Percentiles rank a stretch among this genome's conserved stretches.
Evolutionary conservation across 441 rosid species (phyloP).

Genomic region (Adansonia rubrostipa): DNA sequence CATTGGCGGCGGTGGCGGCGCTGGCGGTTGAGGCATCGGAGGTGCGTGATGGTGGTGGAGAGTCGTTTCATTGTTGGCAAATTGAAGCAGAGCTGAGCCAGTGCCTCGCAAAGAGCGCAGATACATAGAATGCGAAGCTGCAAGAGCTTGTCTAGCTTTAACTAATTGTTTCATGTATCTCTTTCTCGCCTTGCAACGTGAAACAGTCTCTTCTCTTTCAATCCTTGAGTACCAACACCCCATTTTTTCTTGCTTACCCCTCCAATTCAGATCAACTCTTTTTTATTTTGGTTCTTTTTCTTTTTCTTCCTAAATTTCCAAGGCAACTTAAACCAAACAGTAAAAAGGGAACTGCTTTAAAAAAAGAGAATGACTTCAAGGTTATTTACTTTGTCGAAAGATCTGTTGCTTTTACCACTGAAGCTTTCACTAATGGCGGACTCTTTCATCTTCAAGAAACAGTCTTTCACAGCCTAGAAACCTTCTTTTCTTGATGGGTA

Average conservation of each 20-base stretch:
- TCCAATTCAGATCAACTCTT: conserved; percentile 13
- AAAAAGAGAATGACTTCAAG: conserved; percentile 15
- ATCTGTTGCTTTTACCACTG: conserved; percentile 25
- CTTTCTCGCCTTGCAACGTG: conserved; percentile 89
- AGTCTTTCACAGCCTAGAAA: neutral
- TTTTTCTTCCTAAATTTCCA: neutral
- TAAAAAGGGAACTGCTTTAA: conserved; percentile 26
- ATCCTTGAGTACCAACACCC: conserved; percentile 85
- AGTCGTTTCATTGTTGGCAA: conserved; percentile 70
- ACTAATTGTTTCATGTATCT: conserved; percentile 82
- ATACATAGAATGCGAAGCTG: conserved; percentile 84
- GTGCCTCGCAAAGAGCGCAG: conserved; percentile 82
- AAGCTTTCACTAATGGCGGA: conserved; percentile 28
- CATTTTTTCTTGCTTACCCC: conserved; percentile 46
- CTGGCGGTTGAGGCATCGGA: conserved; percentile 38
- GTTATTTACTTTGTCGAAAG: conserved; percentile 15
- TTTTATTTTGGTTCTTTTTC: neutral
- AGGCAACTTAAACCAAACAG: conserved; percentile 1
- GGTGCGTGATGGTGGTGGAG: conserved; percentile 62
- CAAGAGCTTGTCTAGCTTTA: conserved; percentile 73
- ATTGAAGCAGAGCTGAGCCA: conserved; percentile 78
- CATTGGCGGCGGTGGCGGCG: conserved; percentile 43
- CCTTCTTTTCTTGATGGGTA: neutral
- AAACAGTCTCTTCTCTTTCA: conserved; percentile 80
- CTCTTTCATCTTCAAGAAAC: conserved; percentile 21